Conservation (phyloP, 2,329 filamentous ascomycete species). For the Stachybotrys chartarum region DNA sequence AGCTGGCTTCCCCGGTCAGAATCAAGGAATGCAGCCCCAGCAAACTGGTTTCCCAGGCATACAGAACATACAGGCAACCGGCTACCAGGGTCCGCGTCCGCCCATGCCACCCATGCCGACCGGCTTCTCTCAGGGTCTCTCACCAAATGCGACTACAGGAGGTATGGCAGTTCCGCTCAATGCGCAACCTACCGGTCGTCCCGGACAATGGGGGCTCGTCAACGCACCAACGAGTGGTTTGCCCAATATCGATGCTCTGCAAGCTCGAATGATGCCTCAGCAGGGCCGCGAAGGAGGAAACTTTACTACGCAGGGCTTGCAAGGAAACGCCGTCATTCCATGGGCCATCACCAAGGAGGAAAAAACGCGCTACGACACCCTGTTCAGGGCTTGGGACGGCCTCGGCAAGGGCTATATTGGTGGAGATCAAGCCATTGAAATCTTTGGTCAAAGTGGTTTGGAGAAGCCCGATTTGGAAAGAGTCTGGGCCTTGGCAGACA, state of each 20-base stretch:
- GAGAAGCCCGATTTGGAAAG: constrained; percentile 85
- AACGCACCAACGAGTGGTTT: constrained; percentile 85
- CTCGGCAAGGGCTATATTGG: constrained; percentile 87
- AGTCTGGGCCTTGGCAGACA: constrained; percentile 91
- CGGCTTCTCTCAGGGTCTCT: constrained; percentile 47
- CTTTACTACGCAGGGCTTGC: constrained; percentile 79
- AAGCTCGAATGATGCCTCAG: constrained; percentile 96
- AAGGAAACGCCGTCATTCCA: constrained; percentile 90
- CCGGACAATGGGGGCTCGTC: constrained; percentile 97
- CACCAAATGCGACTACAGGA: constrained; percentile 43
- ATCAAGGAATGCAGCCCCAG: constrained; percentile 56
- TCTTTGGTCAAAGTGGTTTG: constrained; percentile 91
- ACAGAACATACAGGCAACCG: constrained; percentile 64
- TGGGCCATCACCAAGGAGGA: constrained; percentile 99
- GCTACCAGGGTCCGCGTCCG: constrained; percentile 78
- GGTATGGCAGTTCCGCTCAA: constrained; percentile 67
- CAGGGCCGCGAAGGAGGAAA: constrained; percentile 76
- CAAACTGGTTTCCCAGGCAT: constrained; percentile 63
- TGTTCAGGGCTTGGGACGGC: constrained; percentile 96
- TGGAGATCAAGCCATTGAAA: constrained; percentile 90
- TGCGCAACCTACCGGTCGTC: constrained; percentile 86
- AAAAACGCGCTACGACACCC: constrained; percentile 90
- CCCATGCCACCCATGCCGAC: constrained; percentile 77
- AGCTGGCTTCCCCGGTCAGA: constrained; percentile 50
- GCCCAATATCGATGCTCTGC: constrained; percentile 88